Percentiles rank a stretch among this genome's conserved stretches.
These are phyloP conservation scores for Trichophyton equinum DNA, from an alignment of 2,329 filamentous ascomycete species.

Conservation along the genomic window DNA sequence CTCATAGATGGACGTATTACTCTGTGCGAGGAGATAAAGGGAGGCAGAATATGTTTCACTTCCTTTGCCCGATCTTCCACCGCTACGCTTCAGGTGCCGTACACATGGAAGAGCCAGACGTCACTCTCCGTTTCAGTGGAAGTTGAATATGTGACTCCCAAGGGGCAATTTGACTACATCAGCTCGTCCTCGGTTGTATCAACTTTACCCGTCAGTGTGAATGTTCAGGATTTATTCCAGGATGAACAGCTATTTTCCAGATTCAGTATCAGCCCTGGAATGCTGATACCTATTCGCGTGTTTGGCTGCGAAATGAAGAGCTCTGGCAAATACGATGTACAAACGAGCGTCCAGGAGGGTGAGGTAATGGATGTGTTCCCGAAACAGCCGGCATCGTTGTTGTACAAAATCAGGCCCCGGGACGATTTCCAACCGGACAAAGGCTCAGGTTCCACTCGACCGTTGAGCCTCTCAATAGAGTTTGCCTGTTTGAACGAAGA, in stretches of 20 bases:
- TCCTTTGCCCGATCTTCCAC: constrained; percentile 21
- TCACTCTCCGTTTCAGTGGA: constrained; percentile 66
- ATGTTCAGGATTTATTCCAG: constrained; percentile 94
- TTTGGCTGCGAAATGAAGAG: constrained; percentile 56
- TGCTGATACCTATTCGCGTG: constrained; percentile 59
- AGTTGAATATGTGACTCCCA: constrained; percentile 55
- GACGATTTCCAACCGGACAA: constrained; percentile 15
- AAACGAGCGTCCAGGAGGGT: constrained; percentile 35
- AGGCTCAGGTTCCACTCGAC: constrained; percentile 29
- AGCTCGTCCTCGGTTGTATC: constrained; percentile 54
- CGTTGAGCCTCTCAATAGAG: constrained; percentile 50
- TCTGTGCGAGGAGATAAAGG: constrained; percentile 19
- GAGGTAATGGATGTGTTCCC: constrained; percentile 55
- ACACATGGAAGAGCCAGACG: constrained; percentile 64
- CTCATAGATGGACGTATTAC: constrained; percentile 31
- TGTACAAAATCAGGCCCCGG: constrained; percentile 56
- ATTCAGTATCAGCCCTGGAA: constrained; percentile 80
- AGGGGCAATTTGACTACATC: constrained; percentile 51
- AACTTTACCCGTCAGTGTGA: constrained; percentile 75
- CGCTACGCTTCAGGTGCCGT: constrained; percentile 53
- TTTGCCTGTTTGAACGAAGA: constrained; percentile 70
- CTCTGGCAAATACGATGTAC: constrained; percentile 51
- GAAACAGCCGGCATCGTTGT: constrained; percentile 65
- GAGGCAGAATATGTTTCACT: constrained; percentile 36
- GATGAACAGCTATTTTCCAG: constrained; percentile 67